Evolutionary conservation across 306 rosid genomes (phyloP), one percentile per base, ranked within the genome.

Genomic region (Arachis hypogaea): DNA sequence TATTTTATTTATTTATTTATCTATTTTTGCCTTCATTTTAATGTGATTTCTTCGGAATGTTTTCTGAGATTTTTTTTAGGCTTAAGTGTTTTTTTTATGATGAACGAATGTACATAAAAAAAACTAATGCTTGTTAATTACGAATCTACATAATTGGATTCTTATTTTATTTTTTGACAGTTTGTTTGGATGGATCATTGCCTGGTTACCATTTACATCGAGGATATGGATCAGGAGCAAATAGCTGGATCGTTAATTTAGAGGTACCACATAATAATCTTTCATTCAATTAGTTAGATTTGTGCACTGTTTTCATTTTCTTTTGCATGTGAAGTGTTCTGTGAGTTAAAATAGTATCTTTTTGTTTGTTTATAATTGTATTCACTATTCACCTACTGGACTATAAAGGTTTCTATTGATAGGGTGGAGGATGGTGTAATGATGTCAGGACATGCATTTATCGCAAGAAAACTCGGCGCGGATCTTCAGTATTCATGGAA

Each of bases 371-470:
- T 22, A 22, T 22, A 22, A 22, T 0, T 22, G 28, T 22, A 22
- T 22, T 22, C 28, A 22, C 28, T 22, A 22, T 22, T 22, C 28
- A 22, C 28, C 28, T 22, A 22, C 28, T 22, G 28, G 28, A 22
- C 50, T 66, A 51, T 60, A 54, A 30, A 72, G 11, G 40, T 18
- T 28, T 66, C 11, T 79, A 59, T 60, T 76, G 58, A 61, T 74
- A 91, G 97, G 98, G 98, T 47, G 98, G 98, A 68, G 98, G 96
- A 58, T 94, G 97, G 98, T 89, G 97, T 80, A 91, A 89, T 75
- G 77, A 74, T 57, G 29, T 89, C 46, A 89, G 85, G 78, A 66
- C 78, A 67, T 91, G 98, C 28, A 85, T 88, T 41, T 94, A 78
- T 66, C 96, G 96, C 43, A 89, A 86, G 87, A 94, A 59, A 56